Conservation (phyloP, 1,284 basidiomycete genomes). For the Crucibulum cyathiforme region DNA sequence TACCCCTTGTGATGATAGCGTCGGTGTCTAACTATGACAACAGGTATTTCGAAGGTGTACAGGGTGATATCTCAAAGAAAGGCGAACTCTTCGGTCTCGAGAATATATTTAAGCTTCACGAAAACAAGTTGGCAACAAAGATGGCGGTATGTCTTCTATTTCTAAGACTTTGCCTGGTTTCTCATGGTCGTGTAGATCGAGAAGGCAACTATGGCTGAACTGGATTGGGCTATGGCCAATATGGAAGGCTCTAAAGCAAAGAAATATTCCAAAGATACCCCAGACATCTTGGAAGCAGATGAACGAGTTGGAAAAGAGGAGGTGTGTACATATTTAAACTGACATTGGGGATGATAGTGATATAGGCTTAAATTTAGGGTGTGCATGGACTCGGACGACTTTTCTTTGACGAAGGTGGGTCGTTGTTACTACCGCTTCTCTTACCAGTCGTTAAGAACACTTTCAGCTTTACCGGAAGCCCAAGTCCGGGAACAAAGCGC, state of each 20-base stretch:
- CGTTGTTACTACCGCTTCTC: background rate
- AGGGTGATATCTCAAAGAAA: conserved; percentile 73
- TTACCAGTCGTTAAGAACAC: background rate
- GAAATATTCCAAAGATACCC: conserved; percentile 40
- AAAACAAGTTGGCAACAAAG: conserved; percentile 74
- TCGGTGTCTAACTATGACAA: background rate
- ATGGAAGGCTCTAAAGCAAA: conserved; percentile 52
- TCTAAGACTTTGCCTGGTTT: background rate
- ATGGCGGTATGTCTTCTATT: conserved; percentile 56
- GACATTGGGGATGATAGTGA: background rate
- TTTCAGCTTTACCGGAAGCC: conserved; percentile 24
- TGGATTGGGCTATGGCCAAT: conserved; percentile 80
- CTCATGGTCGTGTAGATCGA: conserved; percentile 61
- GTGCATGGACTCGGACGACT: conserved; percentile 68
- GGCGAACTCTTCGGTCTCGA: conserved; percentile 85
- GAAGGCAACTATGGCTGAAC: conserved; percentile 68
- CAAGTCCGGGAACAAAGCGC: conserved; percentile 42
- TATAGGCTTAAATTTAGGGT: conserved; percentile 37
- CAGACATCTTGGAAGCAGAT: conserved; percentile 56
- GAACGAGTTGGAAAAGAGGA: conserved; percentile 58
- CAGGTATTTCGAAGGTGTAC: conserved; percentile 83
- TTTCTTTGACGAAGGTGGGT: conserved; percentile 71
- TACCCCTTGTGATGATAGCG: background rate
- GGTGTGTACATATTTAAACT: conserved; percentile 33
- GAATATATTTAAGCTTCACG: conserved; percentile 85